Percentiles rank a stretch among this genome's conserved stretches.
phyloP scores from a whole-genome alignment of 2,329 filamentous ascomycete species.

The Tolypocladium guangdongense region DNA sequence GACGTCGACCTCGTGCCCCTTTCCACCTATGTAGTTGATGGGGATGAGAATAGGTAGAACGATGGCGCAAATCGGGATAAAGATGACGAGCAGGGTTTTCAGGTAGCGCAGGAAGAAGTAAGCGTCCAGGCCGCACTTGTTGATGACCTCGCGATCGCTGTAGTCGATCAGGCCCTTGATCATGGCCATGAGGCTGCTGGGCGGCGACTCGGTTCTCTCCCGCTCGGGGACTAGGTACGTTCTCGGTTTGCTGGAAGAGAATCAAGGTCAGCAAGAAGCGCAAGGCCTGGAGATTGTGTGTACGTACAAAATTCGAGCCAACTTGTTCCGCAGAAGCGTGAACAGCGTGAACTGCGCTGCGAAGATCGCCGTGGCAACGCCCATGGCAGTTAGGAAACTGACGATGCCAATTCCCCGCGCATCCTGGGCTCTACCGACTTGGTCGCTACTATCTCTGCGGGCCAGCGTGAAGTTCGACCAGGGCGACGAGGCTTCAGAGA shows the following conservation, averaged over 20 bases:
- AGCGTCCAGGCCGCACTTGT: conserved; percentile 90
- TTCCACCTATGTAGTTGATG: conserved; percentile 66
- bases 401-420: conserved; percentile 29
- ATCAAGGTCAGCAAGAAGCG: neutral
- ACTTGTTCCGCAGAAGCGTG: conserved; percentile 62
- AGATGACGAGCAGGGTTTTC: conserved; percentile 72
- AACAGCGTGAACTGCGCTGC: conserved; percentile 59
- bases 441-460: neutral
- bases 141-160: conserved; percentile 72
- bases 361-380: conserved; percentile 52
- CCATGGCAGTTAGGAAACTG: conserved; percentile 52
- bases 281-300: neutral
- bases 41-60: conserved; percentile 80
- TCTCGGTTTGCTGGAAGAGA: conserved; percentile 54
- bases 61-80: conserved; percentile 67
- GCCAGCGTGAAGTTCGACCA: neutral
- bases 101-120: conserved; percentile 95
- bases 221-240: conserved; percentile 79
- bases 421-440: conserved; percentile 22
- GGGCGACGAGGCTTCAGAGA: neutral
- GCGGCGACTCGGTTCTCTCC: conserved; percentile 69
- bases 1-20: conserved; percentile 41
- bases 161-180: conserved; percentile 53
- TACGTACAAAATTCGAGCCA: conserved; percentile 72
- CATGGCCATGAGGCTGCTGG: conserved; percentile 40